A percentile compares a stretch with the other conserved stretches of the same genome.
These are phyloP conservation scores for Fusarium sp. DNA, from an alignment of 2,329 filamentous ascomycete genomes.

Conservation along the genomic window DNA sequence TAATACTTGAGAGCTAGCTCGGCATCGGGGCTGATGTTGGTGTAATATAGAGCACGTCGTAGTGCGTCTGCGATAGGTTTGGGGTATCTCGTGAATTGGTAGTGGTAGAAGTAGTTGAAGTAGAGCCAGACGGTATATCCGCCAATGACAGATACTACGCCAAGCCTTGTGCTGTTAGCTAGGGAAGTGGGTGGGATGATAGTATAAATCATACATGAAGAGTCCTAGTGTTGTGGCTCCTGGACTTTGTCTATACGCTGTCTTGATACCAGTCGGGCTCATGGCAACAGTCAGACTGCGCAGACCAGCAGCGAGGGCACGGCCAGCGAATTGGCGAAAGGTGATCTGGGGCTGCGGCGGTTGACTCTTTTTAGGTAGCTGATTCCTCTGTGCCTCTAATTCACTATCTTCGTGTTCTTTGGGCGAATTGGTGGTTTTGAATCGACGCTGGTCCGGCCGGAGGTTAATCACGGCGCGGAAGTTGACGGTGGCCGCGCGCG, in stretches of 20 bases:
- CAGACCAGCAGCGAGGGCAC: conserved; percentile 53
- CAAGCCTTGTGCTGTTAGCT: conserved; percentile 46
- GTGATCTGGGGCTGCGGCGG: conserved; percentile 49
- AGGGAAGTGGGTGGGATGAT: background rate
- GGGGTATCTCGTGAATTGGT: conserved; percentile 72
- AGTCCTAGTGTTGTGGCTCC: conserved; percentile 51
- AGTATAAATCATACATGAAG: conserved; percentile 48
- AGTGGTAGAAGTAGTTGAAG: conserved; percentile 69
- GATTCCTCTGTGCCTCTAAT: conserved; percentile 39
- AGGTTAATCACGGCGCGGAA: conserved; percentile 52
- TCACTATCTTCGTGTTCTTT: conserved; percentile 28
- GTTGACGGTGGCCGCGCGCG: conserved; percentile 48
- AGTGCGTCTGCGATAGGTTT: conserved; percentile 82
- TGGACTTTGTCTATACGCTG: conserved; percentile 54
- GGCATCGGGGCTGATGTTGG: conserved; percentile 81
- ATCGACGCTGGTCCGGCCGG: conserved; percentile 48
- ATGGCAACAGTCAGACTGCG: conserved; percentile 54
- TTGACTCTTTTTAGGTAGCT: conserved; percentile 46
- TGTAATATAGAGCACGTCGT: conserved; percentile 88
- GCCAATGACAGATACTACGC: conserved; percentile 50
- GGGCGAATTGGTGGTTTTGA: conserved; percentile 46
- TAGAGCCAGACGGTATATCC: conserved; percentile 59
- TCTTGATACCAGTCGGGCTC: conserved; percentile 55
- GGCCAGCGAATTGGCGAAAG: conserved; percentile 51
- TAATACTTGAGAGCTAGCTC: conserved; percentile 87